These are phyloP conservation scores for Cladosporium colombiae DNA, from an alignment of 2,329 filamentous ascomycete species.

Conservation along the genomic window DNA sequence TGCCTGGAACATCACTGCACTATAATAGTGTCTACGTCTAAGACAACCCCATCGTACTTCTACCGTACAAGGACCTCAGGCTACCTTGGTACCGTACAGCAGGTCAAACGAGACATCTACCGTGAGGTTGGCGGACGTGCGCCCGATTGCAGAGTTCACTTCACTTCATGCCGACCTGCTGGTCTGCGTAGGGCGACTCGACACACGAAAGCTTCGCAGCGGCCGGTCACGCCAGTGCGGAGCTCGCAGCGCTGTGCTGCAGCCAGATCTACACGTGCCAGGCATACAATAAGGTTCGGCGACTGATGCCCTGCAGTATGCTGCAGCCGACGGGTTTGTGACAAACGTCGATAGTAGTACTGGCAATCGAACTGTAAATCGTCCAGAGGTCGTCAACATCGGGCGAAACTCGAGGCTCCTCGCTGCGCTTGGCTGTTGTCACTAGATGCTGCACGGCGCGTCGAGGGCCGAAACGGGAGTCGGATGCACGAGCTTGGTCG, in stretches of 20 bases:
- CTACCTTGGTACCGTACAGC: slow-evolving; percentile 2
- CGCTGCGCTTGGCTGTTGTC: not conserved
- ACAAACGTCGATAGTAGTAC: not conserved
- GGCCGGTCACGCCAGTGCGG: not conserved
- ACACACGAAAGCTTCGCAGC: not conserved
- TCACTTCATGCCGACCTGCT: not conserved
- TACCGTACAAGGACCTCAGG: not conserved
- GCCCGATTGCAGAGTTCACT: slow-evolving; percentile 10
- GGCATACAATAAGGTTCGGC: not conserved
- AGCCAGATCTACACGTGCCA: slow-evolving; percentile 6
- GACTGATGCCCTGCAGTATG: not conserved
- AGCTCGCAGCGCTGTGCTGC: slow-evolving; percentile 3
- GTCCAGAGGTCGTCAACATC: slow-evolving; percentile 7
- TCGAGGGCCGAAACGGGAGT: slow-evolving; percentile 14
- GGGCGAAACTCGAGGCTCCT: slow-evolving; percentile 18
- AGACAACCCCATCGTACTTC: not conserved
- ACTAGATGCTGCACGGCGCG: slow-evolving; percentile 1
- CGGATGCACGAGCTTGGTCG: slow-evolving; percentile 4
- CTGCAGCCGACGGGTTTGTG: not conserved
- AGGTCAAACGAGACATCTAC: not conserved
- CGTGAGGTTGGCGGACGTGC: not conserved
- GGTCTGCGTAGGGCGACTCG: not conserved
- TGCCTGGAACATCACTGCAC: not conserved
- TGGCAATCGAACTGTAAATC: not conserved
- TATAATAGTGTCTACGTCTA: not conserved